phyloP scores from a whole-genome alignment of 495 filamentous ascomycete genomes.

The Xylaria curta region DNA sequence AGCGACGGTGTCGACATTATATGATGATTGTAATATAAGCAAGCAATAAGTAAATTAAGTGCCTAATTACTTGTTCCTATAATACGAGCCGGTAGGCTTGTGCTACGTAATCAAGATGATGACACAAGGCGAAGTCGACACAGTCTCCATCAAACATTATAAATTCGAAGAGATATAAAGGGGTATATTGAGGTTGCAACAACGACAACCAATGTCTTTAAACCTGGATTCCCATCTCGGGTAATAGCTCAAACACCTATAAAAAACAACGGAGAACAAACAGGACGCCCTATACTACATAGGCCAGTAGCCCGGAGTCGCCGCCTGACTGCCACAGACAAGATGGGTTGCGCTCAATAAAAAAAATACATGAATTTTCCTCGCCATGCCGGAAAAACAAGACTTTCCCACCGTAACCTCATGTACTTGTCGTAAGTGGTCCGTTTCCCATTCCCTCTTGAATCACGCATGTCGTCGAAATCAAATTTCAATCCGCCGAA shows the following conservation, averaged over 20 bases:
- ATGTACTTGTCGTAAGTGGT: conserved; percentile 6
- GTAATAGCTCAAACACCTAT: neutral
- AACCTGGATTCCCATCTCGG: neutral
- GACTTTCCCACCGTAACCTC: conserved; percentile 11
- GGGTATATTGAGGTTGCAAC: conserved; percentile 20
- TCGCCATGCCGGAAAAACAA: conserved; percentile 10
- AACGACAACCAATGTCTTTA: conserved; percentile 14
- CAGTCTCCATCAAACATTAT: neutral
- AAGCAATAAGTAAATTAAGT: too few relatives aligned
- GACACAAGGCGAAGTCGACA: neutral
- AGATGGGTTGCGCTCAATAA: conserved; percentile 6
- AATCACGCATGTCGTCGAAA: conserved; percentile 7
- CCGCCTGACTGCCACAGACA: neutral
- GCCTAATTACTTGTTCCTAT: too few relatives aligned
- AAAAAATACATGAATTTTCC: conserved; percentile 17
- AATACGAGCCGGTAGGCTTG: neutral
- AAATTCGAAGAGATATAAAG: conserved; percentile 17
- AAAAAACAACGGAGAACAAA: conserved; percentile 2
- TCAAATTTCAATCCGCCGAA: conserved; percentile 60
- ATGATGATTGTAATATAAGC: too few relatives aligned
- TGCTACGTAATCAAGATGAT: neutral
- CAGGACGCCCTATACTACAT: conserved; percentile 22
- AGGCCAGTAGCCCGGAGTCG: neutral
- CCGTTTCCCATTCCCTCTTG: neutral
- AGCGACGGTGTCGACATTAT: too few relatives aligned